Conservation (phyloP, 2,329 filamentous ascomycete genomes). For the Arthrobotrys pseudoclavata region DNA sequence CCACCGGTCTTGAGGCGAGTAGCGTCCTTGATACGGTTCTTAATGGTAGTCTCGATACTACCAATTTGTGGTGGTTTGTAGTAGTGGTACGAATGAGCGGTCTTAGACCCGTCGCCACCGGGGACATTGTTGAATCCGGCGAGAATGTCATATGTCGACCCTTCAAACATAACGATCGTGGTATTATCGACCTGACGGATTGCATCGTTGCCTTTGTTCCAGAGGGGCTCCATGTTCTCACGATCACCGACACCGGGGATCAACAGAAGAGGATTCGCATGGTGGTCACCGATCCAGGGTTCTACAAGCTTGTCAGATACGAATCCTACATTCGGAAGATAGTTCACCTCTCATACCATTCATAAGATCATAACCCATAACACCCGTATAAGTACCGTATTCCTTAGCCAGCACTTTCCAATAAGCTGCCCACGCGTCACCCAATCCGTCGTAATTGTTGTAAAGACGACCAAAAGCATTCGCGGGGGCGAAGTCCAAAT, state of each 20-base stretch:
- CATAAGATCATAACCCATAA: constrained; percentile 60
- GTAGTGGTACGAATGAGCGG: constrained; percentile 58
- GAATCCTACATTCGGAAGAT: neutral
- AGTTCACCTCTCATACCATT: constrained; percentile 33
- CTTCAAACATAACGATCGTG: constrained; percentile 58
- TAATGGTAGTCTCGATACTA: constrained; percentile 52
- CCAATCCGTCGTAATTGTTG: constrained; percentile 57
- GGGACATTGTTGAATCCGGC: constrained; percentile 58
- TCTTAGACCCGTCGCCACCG: constrained; percentile 57
- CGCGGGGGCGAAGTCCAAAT: constrained; percentile 50
- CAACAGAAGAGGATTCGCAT: constrained; percentile 49
- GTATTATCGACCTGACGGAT: constrained; percentile 53
- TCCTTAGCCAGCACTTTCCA: constrained; percentile 52
- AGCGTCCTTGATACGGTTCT: constrained; percentile 55
- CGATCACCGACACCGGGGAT: constrained; percentile 51
- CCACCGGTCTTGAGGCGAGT: constrained; percentile 46
- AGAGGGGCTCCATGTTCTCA: constrained; percentile 50
- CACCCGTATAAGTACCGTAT: constrained; percentile 29
- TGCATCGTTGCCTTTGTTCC: constrained; percentile 58
- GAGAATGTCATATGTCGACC: constrained; percentile 51
- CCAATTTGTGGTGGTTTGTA: constrained; percentile 57
- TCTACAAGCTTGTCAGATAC: constrained; percentile 24
- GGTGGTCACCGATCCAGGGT: constrained; percentile 58
- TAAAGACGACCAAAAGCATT: constrained; percentile 58
- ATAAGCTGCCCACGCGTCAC: constrained; percentile 54